A percentile compares a stretch with the other conserved stretches of the same genome.
Conservation (phyloP, 2,329 filamentous ascomycete genomes). For the Neonectria coccinea region DNA sequence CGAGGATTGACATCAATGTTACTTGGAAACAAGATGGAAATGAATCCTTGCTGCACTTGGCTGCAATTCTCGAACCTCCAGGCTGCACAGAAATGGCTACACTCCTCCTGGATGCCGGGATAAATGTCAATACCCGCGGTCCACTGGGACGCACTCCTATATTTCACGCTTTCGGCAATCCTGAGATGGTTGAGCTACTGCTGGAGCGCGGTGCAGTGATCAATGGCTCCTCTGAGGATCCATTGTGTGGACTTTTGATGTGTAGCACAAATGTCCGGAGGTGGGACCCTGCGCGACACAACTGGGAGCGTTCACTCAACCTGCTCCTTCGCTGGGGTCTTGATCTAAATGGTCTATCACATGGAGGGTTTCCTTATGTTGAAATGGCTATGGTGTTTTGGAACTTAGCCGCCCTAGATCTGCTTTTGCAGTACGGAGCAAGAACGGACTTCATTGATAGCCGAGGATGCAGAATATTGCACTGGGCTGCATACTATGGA, state of each 20-base stretch:
- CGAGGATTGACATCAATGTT: neutral
- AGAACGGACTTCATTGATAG: neutral
- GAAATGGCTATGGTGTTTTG: neutral
- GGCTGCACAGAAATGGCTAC: neutral
- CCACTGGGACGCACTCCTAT: neutral
- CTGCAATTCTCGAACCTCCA: neutral
- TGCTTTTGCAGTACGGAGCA: neutral
- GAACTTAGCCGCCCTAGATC: neutral
- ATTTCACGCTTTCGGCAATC: neutral
- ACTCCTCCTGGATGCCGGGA: neutral
- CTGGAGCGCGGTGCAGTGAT: neutral
- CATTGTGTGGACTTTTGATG: neutral
- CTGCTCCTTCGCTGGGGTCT: neutral
- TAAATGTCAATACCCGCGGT: neutral
- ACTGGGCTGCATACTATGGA: neutral
- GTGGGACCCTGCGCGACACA: neutral
- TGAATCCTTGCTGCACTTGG: neutral
- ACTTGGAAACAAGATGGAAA: neutral
- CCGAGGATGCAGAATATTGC: neutral
- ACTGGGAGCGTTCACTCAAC: neutral
- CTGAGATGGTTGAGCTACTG: neutral
- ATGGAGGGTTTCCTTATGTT: fast-evolving
- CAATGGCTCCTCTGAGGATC: neutral
- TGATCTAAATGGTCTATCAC: neutral
- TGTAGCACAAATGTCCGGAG: too few species aligned